A percentile compares a stretch with the other conserved stretches of the same genome.
These are phyloP conservation scores for Mycena galopus DNA, from an alignment of 768 basidiomycete species.

Conservation along the genomic window DNA sequence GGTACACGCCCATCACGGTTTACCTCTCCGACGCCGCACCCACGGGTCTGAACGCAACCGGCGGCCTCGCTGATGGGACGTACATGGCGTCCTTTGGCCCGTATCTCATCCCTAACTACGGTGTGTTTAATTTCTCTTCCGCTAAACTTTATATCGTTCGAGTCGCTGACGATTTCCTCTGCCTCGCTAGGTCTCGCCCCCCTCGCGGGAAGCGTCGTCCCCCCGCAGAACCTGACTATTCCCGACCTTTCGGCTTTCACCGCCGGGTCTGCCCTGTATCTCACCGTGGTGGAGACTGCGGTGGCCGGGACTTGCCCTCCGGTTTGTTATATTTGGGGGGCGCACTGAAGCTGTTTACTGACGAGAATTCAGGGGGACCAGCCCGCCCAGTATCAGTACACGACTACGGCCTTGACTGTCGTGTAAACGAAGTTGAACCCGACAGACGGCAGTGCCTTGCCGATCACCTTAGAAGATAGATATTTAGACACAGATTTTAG, in stretches of 20 bases:
- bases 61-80: not conserved
- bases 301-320: not conserved
- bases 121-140: not conserved
- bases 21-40: not conserved
- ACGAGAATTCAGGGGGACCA: not conserved
- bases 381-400: not conserved
- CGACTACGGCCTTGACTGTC: not conserved
- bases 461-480: too few relatives aligned
- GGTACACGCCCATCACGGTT: conserved; percentile 16
- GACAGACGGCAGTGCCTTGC: too few relatives aligned
- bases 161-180: not conserved
- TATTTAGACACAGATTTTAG: too few relatives aligned
- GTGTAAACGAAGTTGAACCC: too few relatives aligned
- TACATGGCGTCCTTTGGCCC: conserved; percentile 3
- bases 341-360: not conserved
- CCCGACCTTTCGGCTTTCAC: conserved; percentile 8
- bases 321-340: not conserved
- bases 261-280: not conserved
- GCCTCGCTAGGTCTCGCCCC: not conserved
- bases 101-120: conserved; percentile 13
- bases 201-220: not conserved
- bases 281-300: conserved; percentile 9
- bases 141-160: not conserved
- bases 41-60: conserved; percentile 14
- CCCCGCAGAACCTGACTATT: conserved; percentile 6